Conservation (phyloP, 768 basidiomycete species). For the Pleurotus pulmonarius region DNA sequence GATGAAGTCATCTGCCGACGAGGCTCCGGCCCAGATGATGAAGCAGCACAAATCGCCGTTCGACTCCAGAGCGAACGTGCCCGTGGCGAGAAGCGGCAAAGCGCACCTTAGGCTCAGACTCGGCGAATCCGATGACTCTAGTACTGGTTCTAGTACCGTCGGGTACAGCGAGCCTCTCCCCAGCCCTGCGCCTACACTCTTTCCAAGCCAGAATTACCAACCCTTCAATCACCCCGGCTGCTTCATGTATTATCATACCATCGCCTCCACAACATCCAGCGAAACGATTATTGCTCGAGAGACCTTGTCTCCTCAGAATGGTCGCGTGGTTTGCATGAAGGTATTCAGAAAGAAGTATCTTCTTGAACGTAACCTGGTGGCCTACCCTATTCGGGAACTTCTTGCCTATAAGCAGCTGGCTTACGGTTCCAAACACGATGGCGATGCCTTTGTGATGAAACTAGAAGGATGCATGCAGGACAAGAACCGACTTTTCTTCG, state of each 20-base stretch:
- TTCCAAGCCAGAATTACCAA: not conserved
- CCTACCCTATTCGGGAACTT: constrained; percentile 27
- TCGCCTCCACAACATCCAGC: not conserved
- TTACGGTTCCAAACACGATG: constrained; percentile 15
- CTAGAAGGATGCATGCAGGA: constrained; percentile 33
- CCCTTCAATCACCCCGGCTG: not conserved
- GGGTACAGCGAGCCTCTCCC: not conserved
- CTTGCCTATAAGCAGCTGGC: constrained; percentile 30
- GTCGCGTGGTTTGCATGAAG: constrained; percentile 35
- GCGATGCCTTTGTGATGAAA: constrained; percentile 33
- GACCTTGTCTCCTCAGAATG: not conserved
- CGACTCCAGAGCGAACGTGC: not conserved
- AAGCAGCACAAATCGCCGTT: not conserved
- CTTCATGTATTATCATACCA: not conserved
- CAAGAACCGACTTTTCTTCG: constrained; percentile 24
- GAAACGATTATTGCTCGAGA: not conserved
- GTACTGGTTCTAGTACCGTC: not conserved
- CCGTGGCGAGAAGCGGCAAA: not conserved
- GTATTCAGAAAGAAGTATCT: constrained; percentile 21
- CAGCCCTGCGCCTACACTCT: not conserved
- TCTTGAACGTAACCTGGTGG: constrained; percentile 1
- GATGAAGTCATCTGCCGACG: not conserved
- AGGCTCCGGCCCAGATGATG: not conserved
- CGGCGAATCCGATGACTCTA: not conserved
- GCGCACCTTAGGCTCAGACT: not conserved